Conservation (phyloP, 179 eudicot genomes). For the Amaranthus tricolor region DNA sequence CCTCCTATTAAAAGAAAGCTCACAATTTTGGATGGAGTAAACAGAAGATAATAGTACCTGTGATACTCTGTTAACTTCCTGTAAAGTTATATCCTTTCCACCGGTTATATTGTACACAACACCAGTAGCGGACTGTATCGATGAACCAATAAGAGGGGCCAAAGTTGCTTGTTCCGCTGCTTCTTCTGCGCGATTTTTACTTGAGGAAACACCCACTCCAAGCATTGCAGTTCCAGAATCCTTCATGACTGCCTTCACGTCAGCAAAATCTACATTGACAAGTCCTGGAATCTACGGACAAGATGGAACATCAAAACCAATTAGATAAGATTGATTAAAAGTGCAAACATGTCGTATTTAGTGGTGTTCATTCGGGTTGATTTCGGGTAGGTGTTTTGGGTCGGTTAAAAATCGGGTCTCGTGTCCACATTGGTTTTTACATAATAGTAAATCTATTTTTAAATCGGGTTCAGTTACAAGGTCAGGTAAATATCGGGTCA, state of each 20-base stretch:
- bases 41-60: conserved; percentile 50
- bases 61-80: conserved; percentile 97
- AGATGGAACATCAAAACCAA: neutral
- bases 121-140: conserved; percentile 98
- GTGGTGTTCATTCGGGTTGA: no score
- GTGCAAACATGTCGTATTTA: no score
- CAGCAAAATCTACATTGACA: conserved; percentile 98
- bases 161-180: conserved; percentile 99
- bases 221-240: conserved; percentile 99
- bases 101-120: conserved; percentile 99
- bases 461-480: no score
- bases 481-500: no score
- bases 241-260: conserved; percentile 95
- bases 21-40: neutral
- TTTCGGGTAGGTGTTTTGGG: no score
- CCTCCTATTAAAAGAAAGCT: no score
- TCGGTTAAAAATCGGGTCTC: no score
- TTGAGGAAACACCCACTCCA: conserved; percentile 95
- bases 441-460: no score
- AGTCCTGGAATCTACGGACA: conserved; percentile 82
- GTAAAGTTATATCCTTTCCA: conserved; percentile 92
- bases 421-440: no score
- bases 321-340: neutral
- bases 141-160: conserved; percentile 95
- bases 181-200: conserved; percentile 99